A percentile compares a stretch with the other conserved stretches of the same genome.
Evolutionary conservation across 2,329 filamentous ascomycete species (phyloP).

Genomic region (Colletotrichum eremochloae): DNA sequence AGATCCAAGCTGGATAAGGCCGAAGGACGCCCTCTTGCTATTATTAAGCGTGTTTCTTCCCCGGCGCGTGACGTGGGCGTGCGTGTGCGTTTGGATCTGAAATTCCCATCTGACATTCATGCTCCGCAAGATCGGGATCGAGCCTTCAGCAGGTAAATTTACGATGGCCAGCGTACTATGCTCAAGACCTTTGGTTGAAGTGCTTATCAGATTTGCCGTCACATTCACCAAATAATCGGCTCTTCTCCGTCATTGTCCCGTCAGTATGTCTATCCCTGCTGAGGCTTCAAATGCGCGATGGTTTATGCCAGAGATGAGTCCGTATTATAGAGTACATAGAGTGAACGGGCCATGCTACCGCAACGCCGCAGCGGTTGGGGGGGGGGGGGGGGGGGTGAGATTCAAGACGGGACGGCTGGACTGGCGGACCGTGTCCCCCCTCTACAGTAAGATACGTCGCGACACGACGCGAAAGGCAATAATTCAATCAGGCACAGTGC

Average conservation of each 20-base stretch:
- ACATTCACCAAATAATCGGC: neutral
- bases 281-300: constrained; percentile 1
- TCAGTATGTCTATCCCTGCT: neutral
- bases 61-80: neutral
- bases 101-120: constrained; percentile 10
- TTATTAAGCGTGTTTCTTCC: constrained; percentile 2
- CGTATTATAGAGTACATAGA: neutral
- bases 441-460: constrained; percentile 7
- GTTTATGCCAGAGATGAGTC: constrained; percentile 11
- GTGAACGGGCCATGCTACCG: constrained; percentile 9
- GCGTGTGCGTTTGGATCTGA: constrained; percentile 1
- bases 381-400: neutral
- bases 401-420: neutral
- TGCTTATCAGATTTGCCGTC: constrained; percentile 13
- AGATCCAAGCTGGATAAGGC: constrained; percentile 1
- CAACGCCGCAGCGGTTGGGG: constrained; percentile 2
- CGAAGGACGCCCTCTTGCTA: neutral
- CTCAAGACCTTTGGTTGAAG: neutral
- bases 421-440: constrained; percentile 6
- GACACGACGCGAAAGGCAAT: constrained; percentile 24
- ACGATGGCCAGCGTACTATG: neutral
- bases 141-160: neutral
- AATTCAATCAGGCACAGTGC: constrained; percentile 33
- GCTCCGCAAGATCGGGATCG: constrained; percentile 11
- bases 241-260: constrained; percentile 32